Evolutionary conservation across 1,139 yeast species (phyloP).

Genomic region (Magnusiomyces fungicola): DNA sequence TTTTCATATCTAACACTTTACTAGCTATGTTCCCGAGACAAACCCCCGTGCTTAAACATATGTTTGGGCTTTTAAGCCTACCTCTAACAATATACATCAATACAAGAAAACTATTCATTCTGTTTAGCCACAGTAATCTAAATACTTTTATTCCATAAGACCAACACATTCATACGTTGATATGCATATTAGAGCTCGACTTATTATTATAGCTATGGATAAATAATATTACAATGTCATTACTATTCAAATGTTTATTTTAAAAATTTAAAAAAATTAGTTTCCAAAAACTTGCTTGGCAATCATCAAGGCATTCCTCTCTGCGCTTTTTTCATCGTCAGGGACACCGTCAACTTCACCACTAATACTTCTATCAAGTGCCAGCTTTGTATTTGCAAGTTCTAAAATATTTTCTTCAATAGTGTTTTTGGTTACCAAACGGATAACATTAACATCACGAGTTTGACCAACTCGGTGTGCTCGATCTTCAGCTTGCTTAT

Average conservation of each 20-base stretch:
- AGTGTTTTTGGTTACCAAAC: constrained; percentile 65
- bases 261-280: no score
- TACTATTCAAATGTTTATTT: no score
- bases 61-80: no score
- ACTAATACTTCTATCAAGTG: constrained; percentile 64
- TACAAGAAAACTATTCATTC: no score
- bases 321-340: constrained; percentile 48
- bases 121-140: no score
- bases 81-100: no score
- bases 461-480: constrained; percentile 98
- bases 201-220: no score
- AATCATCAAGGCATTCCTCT: constrained; percentile 36
- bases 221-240: no score
- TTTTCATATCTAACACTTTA: background rate
- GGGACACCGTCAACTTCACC: constrained; percentile 40
- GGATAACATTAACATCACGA: constrained; percentile 71
- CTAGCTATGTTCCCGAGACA: constrained; percentile 24
- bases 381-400: constrained; percentile 84
- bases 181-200: no score
- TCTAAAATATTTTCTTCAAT: constrained; percentile 85
- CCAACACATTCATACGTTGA: no score
- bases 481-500: constrained; percentile 96
- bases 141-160: no score
- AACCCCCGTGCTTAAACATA: constrained; percentile 23
- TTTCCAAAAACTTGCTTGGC: constrained; percentile 42